Conservation (phyloP, 2,329 filamentous ascomycete species). For the Alternaria ventricosa region DNA sequence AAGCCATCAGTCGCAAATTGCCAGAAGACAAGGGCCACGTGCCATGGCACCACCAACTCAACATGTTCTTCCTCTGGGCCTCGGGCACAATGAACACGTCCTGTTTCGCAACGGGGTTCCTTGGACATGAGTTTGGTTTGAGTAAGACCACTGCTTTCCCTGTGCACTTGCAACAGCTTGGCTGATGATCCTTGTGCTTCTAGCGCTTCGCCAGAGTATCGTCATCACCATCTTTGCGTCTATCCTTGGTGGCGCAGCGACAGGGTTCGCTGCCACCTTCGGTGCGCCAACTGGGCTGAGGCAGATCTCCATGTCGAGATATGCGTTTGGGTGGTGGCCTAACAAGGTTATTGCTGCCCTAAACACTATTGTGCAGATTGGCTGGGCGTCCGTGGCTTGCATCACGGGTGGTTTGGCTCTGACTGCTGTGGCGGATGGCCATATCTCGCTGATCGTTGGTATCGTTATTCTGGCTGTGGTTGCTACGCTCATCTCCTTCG, state of each 20-base stretch:
- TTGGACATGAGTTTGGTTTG: conserved; percentile 58
- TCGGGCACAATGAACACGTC: conserved; percentile 52
- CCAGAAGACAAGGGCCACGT: conserved; percentile 37
- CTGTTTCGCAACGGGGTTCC: conserved; percentile 49
- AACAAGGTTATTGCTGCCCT: conserved; percentile 57
- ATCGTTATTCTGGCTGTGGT: conserved; percentile 53
- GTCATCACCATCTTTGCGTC: conserved; percentile 51
- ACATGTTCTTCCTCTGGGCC: conserved; percentile 55
- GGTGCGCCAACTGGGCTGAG: conserved; percentile 52
- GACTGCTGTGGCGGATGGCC: conserved; percentile 51
- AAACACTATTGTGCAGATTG: conserved; percentile 56
- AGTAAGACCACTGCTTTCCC: conserved; percentile 20
- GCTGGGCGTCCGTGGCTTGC: conserved; percentile 52
- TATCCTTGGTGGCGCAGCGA: conserved; percentile 50
- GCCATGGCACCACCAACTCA: conserved; percentile 35
- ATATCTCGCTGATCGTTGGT: conserved; percentile 53
- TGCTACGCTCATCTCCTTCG: conserved; percentile 47
- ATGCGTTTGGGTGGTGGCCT: conserved; percentile 60
- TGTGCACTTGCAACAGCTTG: neutral
- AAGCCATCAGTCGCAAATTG: conserved; percentile 32
- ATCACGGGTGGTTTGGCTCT: conserved; percentile 53
- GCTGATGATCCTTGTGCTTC: neutral
- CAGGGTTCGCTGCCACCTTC: conserved; percentile 52
- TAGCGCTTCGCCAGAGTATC: conserved; percentile 52
- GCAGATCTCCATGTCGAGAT: conserved; percentile 54